These are phyloP conservation scores for Saccharum spontaneum DNA, from an alignment of 176 grass and related monocot species.

Conservation along the genomic window DNA sequence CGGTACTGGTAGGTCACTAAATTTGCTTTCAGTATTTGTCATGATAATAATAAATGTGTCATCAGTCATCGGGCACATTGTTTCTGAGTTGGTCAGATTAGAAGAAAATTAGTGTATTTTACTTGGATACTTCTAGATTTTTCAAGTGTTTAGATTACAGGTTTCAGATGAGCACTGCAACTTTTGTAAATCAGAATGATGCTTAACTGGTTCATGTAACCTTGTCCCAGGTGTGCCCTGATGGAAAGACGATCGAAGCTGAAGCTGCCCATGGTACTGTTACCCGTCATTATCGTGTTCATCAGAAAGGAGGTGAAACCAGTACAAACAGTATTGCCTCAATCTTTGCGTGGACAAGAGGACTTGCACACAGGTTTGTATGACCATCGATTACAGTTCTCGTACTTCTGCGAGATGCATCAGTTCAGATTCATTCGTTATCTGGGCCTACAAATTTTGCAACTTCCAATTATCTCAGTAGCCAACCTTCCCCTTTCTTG, in stretches of 20 bases:
- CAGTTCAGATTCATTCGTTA: not conserved
- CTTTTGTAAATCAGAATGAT: not conserved
- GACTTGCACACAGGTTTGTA: slow-evolving; percentile 65
- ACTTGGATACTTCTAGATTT: not conserved
- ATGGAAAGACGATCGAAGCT: slow-evolving; percentile 72
- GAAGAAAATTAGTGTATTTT: not conserved
- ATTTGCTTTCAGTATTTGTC: not conserved
- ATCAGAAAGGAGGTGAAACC: slow-evolving; percentile 66
- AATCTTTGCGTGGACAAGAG: slow-evolving; percentile 66
- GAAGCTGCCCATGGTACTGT: slow-evolving; percentile 73
- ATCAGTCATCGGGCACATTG: not conserved
- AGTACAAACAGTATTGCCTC: slow-evolving; percentile 70
- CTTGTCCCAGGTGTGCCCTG: slow-evolving; percentile 49
- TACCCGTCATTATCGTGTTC: slow-evolving; percentile 61
- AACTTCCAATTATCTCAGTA: not conserved
- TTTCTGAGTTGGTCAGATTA: not conserved
- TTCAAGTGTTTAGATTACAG: not conserved
- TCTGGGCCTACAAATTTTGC: not conserved
- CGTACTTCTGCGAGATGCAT: not conserved
- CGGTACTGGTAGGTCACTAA: slow-evolving; percentile 23
- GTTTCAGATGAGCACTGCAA: not conserved
- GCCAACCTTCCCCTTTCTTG: not conserved
- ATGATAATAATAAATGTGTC: not conserved
- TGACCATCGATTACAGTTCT: not conserved
- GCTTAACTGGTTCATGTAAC: not conserved